Evolutionary conservation across 129 eudicot genomes (phyloP).

Genomic region (Escallonia rubra): DNA sequence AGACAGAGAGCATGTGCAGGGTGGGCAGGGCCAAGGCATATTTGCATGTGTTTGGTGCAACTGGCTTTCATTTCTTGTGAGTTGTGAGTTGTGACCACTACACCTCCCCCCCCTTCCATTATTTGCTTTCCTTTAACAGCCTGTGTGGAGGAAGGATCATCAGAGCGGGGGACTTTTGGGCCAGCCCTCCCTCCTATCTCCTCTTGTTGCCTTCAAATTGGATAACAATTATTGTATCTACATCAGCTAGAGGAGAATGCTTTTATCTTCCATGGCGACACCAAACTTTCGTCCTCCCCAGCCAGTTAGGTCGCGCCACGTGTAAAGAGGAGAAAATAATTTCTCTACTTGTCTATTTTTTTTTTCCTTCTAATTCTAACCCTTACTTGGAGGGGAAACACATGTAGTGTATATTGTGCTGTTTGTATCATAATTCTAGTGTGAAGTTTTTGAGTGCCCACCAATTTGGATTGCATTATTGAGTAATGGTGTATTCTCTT

Average conservation of each 20-base stretch:
- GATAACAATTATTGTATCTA: conserved; percentile 9
- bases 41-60: conserved; percentile 48
- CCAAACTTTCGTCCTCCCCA: background rate
- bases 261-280: background rate
- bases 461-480: conserved; percentile 10
- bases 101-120: conserved; percentile 11
- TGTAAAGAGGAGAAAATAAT: background rate
- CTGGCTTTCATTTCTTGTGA: conserved; percentile 5
- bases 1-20: conserved; percentile 55
- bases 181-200: background rate
- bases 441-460: conserved; percentile 13
- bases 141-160: conserved; percentile 13
- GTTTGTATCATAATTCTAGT: conserved; percentile 12
- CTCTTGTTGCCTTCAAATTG: background rate
- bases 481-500: conserved; percentile 10
- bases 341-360: too few species aligned
- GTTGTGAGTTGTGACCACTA: conserved; percentile 25
- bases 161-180: conserved; percentile 5
- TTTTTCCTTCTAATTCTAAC: background rate
- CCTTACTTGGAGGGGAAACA: conserved; percentile 3
- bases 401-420: background rate
- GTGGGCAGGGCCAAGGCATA: conserved; percentile 36
- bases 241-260: conserved; percentile 5
- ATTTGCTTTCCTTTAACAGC: conserved; percentile 21
- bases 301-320: conserved; percentile 5